Evolutionary conservation across 371 early-diverging fungal genomes (phyloP), one percentile per base, ranked within the genome.

Genomic region (Haplosporangium sp.): DNA sequence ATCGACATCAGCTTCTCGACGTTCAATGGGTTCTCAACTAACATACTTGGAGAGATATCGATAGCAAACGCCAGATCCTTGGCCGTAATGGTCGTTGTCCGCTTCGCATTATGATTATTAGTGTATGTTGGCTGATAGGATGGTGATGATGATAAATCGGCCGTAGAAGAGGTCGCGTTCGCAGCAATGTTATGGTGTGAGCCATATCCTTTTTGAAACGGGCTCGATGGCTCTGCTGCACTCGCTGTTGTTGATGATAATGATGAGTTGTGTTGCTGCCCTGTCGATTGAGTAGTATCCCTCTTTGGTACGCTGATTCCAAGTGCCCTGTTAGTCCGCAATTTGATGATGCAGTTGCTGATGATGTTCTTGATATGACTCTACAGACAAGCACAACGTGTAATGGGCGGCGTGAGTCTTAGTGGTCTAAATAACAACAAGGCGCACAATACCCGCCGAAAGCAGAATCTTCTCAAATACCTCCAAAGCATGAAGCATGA

Each of bases 401-500:
- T 6, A 41, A 54, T 9, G 13, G 21, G 37, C 16, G 37, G 16
- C 21, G n/a, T 21, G n/a, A 14, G 10, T 29, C n/a, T 56, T 13
- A 36, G 55, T 29, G 23, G 29, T 38, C 11, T 8, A 16, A 10
- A 23, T 50, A 36, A 37, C n/a, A 42, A 16, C 0, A 18, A 14
- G n/a, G 52, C 5, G 1, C 5, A 0, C 5, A 52, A 52, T 11
- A 18, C 18, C 10, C 4, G 29, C 29, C 29, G 29, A 29, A 29
- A 29, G 29, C 29, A 29, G 1, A 4, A 4, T 29, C 29, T 29
- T 29, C 29, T 29, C 29, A 29, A 16, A 62, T 84, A 86, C 91
- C 84, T 93, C 93, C 61, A 92, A 86, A 4, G 91, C 91, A 69
- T 91, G 90, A 21, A 92, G 60, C 86, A 93, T 85, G 21, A 91